Base-by-base conservation (phyloP, 202 grass and related monocot genomes). In the Elaeis oleifera region DNA sequence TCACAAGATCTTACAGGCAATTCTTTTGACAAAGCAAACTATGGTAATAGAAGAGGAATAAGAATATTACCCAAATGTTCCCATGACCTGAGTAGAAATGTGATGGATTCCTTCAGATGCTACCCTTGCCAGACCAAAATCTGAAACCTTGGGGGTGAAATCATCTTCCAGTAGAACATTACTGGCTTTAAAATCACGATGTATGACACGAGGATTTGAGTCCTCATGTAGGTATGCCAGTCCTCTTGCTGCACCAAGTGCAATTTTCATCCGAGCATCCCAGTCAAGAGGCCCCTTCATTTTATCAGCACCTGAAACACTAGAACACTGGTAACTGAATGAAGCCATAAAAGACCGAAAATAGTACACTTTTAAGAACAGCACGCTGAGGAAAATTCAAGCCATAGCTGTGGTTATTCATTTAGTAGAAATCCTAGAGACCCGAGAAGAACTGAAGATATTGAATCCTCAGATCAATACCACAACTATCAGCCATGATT, bases 81-180 rank as follows among this genome's bases (percentile, higher is more conserved):
- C 87, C 87, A 90, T 90, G 54, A 90, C 83, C 54, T 83, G 70
- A 75, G 87, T 90, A 62, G 87, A 90, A 69, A 90, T 86, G 27
- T 90, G 87, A 23, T 90, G 73, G 4, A 69, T 59, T 67, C 83
- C 83, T 53, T 80, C 87, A 7, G 74, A 86, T 22, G 87, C 80
- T 63, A 83, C 83, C 63, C 79, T 90, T 0, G 87, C 83, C 54
- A 90, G 65, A 50, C 87, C 87, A 25, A 90, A 90, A 78, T 90
- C 87, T 1, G 83, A 77, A 83, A 90, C 83, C 58, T 90, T 90
- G 32, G 87, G 66, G 0, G 83, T 86, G 74, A 90, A 90, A 70
- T 90, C 87, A n/a, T 75, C 76, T 58, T 90, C 83, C 50, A 90
- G 51, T 51, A 90, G 74, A 71, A 90, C 71, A 66, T 90, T 90